A percentile compares a stretch with the other conserved stretches of the same genome.
Conservation (phyloP, 2,329 filamentous ascomycete species). For the Ceratocystis destructans region DNA sequence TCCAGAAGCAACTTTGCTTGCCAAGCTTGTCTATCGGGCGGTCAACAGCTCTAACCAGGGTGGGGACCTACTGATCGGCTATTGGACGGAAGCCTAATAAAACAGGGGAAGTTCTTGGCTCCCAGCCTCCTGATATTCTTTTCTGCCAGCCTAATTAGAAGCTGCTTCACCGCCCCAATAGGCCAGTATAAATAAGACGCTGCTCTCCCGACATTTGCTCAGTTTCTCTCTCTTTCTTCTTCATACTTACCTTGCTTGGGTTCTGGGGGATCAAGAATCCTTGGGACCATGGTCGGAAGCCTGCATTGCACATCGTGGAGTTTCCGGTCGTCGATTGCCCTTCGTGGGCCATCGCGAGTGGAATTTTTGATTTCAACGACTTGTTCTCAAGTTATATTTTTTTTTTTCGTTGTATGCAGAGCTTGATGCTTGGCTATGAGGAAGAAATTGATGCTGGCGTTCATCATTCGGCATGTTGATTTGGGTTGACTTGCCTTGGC, state of each 20-base stretch:
- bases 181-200: slow-evolving; percentile 11
- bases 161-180: not conserved
- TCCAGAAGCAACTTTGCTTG: not conserved
- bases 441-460: slow-evolving; percentile 7
- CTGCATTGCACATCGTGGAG: slow-evolving; percentile 20
- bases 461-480: no score
- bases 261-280: slow-evolving; percentile 19
- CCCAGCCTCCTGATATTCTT: not conserved
- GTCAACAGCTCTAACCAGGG: not conserved
- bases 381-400: slow-evolving; percentile 8
- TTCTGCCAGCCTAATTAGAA: slow-evolving; percentile 9
- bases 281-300: slow-evolving; percentile 19
- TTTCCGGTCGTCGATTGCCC: slow-evolving; percentile 20
- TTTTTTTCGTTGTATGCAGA: slow-evolving; percentile 17
- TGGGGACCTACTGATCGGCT: no score
- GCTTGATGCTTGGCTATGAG: slow-evolving; percentile 16
- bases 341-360: slow-evolving; percentile 20
- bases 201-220: slow-evolving; percentile 10
- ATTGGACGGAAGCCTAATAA: not conserved
- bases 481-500: not conserved
- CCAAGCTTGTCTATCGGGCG: not conserved
- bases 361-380: slow-evolving; percentile 18
- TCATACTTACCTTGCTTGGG: slow-evolving; percentile 20
- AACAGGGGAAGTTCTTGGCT: no score
- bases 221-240: slow-evolving; percentile 15